These are phyloP conservation scores for Escovopsis sp. DNA, from an alignment of 2,329 filamentous ascomycete species.

Conservation along the genomic window DNA sequence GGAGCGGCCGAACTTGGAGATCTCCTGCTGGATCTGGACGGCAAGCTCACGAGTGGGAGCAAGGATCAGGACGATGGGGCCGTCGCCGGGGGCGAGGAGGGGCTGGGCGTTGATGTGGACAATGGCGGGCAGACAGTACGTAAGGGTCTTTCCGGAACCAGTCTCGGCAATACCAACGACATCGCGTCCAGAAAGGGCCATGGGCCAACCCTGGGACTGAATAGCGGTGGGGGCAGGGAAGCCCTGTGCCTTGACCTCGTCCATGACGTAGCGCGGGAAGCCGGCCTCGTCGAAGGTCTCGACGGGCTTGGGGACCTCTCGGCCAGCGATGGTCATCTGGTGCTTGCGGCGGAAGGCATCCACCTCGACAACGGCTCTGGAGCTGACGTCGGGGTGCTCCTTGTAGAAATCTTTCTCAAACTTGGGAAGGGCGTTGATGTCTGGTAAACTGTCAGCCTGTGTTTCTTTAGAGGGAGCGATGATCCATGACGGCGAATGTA, in stretches of 20 bases:
- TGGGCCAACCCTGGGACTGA: slow-evolving; percentile 97
- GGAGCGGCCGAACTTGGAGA: slow-evolving; percentile 96
- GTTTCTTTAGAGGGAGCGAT: not conserved
- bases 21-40: slow-evolving; percentile 96
- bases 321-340: slow-evolving; percentile 69
- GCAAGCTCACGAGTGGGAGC: slow-evolving; percentile 95
- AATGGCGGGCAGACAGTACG: slow-evolving; percentile 94
- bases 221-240: slow-evolving; percentile 90
- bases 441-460: slow-evolving; percentile 27
- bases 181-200: slow-evolving; percentile 95
- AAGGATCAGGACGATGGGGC: slow-evolving; percentile 89
- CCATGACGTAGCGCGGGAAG: slow-evolving; percentile 94
- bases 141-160: slow-evolving; percentile 96
- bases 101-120: slow-evolving; percentile 99
- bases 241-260: slow-evolving; percentile 95
- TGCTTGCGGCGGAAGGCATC: slow-evolving; percentile 77
- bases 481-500: not conserved
- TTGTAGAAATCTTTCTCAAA: slow-evolving; percentile 99
- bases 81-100: slow-evolving; percentile 84
- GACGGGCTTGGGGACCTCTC: slow-evolving; percentile 78
- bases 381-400: slow-evolving; percentile 67
- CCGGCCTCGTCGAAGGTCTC: slow-evolving; percentile 96
- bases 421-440: slow-evolving; percentile 67
- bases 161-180: slow-evolving; percentile 99
- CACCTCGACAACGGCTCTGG: slow-evolving; percentile 63